These are phyloP conservation scores for Avena eriantha DNA, from an alignment of 176 grass and related monocot species.

Conservation along the genomic window DNA sequence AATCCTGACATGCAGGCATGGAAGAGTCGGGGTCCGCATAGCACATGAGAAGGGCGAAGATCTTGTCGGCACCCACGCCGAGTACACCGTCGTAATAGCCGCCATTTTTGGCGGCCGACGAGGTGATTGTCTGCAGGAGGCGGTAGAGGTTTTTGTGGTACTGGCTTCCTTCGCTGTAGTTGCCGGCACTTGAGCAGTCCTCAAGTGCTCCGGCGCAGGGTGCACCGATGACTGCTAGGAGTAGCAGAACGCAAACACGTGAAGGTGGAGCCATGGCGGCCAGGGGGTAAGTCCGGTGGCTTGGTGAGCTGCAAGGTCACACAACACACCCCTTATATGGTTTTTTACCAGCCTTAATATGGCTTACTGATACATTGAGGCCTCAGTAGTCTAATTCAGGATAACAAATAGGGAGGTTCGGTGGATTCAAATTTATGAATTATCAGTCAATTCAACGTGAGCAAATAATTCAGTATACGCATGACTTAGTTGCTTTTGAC, in stretches of 20 bases:
- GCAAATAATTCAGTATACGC: not conserved
- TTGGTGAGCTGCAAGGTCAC: not conserved
- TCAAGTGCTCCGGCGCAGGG: not conserved
- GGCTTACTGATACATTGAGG: not conserved
- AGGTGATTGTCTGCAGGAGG: slow-evolving; percentile 14
- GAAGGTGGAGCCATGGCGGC: not conserved
- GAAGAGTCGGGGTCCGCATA: not conserved
- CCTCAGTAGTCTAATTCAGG: not conserved
- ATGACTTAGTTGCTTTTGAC: no score
- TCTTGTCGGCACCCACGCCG: not conserved
- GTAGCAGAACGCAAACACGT: not conserved
- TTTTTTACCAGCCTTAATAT: not conserved
- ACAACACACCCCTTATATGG: not conserved
- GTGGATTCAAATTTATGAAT: no score
- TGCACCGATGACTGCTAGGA: not conserved
- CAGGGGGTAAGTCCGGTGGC: not conserved
- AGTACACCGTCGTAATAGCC: slow-evolving; percentile 10
- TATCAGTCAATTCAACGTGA: not conserved
- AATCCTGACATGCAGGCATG: not conserved
- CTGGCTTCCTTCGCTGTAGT: slow-evolving; percentile 35
- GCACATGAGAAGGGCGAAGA: slow-evolving; percentile 45
- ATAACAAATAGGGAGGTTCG: no score
- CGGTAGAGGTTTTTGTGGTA: slow-evolving; percentile 45
- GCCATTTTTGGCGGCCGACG: not conserved
- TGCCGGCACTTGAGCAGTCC: not conserved